Evolutionary conservation across 2,329 filamentous ascomycete species (phyloP).

Genomic region (Sclerotinia glacialis): DNA sequence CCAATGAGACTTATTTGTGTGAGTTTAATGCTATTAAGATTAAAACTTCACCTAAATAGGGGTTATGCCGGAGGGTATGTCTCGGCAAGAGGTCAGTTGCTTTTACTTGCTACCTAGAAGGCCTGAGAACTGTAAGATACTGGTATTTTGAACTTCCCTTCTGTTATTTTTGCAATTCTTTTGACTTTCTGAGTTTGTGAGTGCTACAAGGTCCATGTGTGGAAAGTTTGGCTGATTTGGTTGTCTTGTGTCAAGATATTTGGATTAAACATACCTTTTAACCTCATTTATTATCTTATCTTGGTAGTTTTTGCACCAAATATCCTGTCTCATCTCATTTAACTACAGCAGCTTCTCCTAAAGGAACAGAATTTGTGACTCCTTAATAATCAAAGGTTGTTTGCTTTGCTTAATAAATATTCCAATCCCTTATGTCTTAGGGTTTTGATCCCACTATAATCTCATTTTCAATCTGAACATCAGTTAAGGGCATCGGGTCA

Average conservation of each 20-base stretch:
- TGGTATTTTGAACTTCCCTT: background rate
- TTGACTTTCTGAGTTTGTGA: too few species aligned
- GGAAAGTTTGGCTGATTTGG: too few species aligned
- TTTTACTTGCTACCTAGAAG: background rate
- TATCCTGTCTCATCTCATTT: background rate
- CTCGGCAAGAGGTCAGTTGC: background rate
- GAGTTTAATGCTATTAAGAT: background rate
- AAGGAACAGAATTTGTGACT: background rate
- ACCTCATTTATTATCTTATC: background rate
- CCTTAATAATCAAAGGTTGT: background rate
- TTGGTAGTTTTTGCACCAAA: background rate
- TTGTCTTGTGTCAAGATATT: background rate
- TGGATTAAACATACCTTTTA: background rate
- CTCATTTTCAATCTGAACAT: background rate
- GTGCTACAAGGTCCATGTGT: background rate
- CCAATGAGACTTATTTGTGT: background rate
- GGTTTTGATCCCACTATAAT: too few species aligned
- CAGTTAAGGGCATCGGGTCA: background rate
- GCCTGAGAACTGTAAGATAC: background rate
- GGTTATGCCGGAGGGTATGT: background rate
- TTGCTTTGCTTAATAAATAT: background rate
- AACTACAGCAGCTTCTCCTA: background rate
- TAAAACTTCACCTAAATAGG: background rate
- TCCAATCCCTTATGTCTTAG: background rate
- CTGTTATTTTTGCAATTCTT: background rate